A percentile compares a stretch with the other conserved stretches of the same genome.
Evolutionary conservation across 345 rosid species (phyloP).

Genomic region (Ailanthus altissimus): DNA sequence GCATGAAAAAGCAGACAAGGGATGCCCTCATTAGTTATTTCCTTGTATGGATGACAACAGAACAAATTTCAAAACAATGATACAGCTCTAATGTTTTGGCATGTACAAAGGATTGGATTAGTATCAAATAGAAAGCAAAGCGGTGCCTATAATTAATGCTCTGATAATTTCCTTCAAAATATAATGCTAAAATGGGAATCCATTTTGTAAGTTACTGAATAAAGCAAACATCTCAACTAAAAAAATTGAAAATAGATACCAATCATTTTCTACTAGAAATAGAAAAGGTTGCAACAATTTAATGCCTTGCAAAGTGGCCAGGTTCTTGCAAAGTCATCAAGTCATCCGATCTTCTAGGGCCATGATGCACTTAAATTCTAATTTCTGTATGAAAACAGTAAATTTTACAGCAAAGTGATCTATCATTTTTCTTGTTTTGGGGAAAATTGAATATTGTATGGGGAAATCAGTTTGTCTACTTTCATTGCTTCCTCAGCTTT

Average conservation of each 20-base stretch:
- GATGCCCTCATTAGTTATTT: slow-evolving; percentile 6
- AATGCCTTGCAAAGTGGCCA: neutral
- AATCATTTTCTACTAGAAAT: neutral
- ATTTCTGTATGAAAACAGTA: too few relatives aligned
- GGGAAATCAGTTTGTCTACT: too few relatives aligned
- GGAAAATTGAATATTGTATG: too few relatives aligned
- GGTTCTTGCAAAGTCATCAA: neutral
- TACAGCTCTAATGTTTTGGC: neutral
- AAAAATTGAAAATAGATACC: neutral
- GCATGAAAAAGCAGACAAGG: slow-evolving; percentile 32
- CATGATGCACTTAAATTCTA: too few relatives aligned
- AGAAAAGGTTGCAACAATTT: neutral
- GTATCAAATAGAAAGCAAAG: neutral
- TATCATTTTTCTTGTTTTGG: too few relatives aligned
- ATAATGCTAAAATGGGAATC: neutral
- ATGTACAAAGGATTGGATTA: neutral
- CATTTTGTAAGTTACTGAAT: neutral
- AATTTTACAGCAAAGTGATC: too few relatives aligned
- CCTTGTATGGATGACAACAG: neutral
- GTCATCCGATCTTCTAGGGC: neutral
- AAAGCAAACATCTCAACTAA: neutral
- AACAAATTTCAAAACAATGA: neutral
- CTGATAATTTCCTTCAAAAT: neutral
- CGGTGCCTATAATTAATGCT: neutral
- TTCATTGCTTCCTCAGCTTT: too few relatives aligned